Evolutionary conservation across 805 yeast species (phyloP).

Genomic region (Hyphopichia homilentoma): DNA sequence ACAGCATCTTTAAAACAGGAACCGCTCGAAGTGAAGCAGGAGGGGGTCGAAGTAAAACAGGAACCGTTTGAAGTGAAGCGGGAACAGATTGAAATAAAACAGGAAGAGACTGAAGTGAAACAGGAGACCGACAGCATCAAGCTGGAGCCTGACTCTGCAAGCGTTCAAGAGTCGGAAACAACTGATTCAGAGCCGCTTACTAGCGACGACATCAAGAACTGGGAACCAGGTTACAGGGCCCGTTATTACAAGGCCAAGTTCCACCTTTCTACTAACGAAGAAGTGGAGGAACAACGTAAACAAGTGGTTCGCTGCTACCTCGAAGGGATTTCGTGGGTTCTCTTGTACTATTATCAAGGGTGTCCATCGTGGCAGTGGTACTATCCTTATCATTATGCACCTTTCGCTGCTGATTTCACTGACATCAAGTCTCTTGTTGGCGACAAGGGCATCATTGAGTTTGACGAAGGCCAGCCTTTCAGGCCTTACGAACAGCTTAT

Average conservation of each 20-base stretch:
- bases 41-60: constrained; percentile 12
- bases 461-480: constrained; percentile 73
- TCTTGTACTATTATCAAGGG: constrained; percentile 91
- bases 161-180: constrained; percentile 17
- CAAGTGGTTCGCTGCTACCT: constrained; percentile 70
- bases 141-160: constrained; percentile 7
- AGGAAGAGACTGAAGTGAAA: constrained; percentile 4
- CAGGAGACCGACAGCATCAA: constrained; percentile 15
- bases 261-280: constrained; percentile 50
- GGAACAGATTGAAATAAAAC: constrained; percentile 17
- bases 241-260: constrained; percentile 82
- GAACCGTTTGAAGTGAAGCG: constrained; percentile 7
- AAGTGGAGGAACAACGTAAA: constrained; percentile 49
- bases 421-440: constrained; percentile 46
- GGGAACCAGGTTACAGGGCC: constrained; percentile 83
- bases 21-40: constrained; percentile 44
- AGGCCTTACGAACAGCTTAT: constrained; percentile 89
- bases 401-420: constrained; percentile 86
- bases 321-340: constrained; percentile 97
- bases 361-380: constrained; percentile 99
- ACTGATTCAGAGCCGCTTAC: constrained; percentile 35
- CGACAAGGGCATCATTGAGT: constrained; percentile 47
- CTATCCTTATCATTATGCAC: constrained; percentile 96
- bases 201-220: constrained; percentile 58
- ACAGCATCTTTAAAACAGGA: too few species aligned